Percentiles rank a stretch among this genome's conserved stretches.
phyloP scores from a whole-genome alignment of 768 basidiomycete genomes.

The Cystobasidium ongulense region DNA sequence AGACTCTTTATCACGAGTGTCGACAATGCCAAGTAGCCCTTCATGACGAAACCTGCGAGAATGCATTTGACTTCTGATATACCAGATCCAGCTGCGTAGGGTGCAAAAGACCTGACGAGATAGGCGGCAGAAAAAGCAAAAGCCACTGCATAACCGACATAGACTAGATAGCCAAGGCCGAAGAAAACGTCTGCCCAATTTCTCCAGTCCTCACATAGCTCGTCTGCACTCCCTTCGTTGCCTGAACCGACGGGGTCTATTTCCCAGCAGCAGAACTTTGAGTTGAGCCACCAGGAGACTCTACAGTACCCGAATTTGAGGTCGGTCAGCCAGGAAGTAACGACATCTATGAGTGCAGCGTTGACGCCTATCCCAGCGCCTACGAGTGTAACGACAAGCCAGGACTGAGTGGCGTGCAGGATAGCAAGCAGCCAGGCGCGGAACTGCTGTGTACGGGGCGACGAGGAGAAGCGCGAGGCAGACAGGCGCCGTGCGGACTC shows the following conservation, averaged over 20 bases:
- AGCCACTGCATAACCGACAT: constrained; percentile 79
- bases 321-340: constrained; percentile 95
- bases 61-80: constrained; percentile 99
- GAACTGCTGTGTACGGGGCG: constrained; percentile 6
- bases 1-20: constrained; percentile 91
- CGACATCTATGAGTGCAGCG: constrained; percentile 87
- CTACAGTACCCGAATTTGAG: constrained; percentile 95
- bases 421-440: constrained; percentile 44
- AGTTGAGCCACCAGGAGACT: constrained; percentile 97
- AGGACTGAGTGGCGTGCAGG: constrained; percentile 69
- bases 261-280: constrained; percentile 98
- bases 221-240: constrained; percentile 55
- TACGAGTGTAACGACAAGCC: constrained; percentile 82
- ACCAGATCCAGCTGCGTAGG: constrained; percentile 93
- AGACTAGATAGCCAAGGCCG: constrained; percentile 69
- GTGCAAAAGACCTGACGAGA: constrained; percentile 77
- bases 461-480: background rate
- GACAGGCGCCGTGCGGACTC: constrained; percentile 6
- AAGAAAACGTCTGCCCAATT: constrained; percentile 66
- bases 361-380: constrained; percentile 85
- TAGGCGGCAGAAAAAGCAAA: constrained; percentile 67
- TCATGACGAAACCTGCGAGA: constrained; percentile 91
- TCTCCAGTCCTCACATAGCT: constrained; percentile 77
- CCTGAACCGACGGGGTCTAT: constrained; percentile 53
- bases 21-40: constrained; percentile 79